Base-by-base conservation (phyloP, 768 basidiomycete genomes). In the Sporobolomyces pararoseus region DNA sequence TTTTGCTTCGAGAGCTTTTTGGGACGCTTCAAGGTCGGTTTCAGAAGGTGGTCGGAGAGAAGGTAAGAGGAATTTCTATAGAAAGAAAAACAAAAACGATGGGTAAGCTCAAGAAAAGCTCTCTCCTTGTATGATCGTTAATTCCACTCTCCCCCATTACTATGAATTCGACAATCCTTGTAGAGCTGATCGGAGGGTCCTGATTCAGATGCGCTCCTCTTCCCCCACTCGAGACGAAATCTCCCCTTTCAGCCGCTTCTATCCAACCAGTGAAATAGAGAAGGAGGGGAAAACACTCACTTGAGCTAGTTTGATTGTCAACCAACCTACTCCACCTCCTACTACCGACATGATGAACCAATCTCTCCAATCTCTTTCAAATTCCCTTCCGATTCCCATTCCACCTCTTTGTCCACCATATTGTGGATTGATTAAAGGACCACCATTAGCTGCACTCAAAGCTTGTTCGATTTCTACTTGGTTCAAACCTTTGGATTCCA, bases 341-440 rank as follows among this genome's bases (percentile, higher is more conserved):
- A 98, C 82, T 39, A 97, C 88, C 17, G 89, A 88, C 78, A 94
- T 91, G 76, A 99, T 94, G 94, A 98, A 99, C 79, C 95, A 91
- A 80, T 99, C 96, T 66, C 94, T 84, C 96, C 96, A 99, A 79
- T 98, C 95, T 6, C 59, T 32, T 44, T 67, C 77, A 59, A 80
- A 73, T 63, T 75, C 71, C n/a, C 35, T 53, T 66, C 42, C 72
- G 31, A 35, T 65, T 67, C 49, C 78, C 76, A 46, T 62, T 78
- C 49, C 21, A 47, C 37, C 34, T 17, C 44, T 27, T 62, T 9
- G 12, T 21, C 13, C 7, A 23, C 42, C 25, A 16, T 23, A 21
- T 16, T n/a, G 29, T 2, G 25, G 23, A 31, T 27, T 46, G 7
- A 58, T 35, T 3, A 46, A n/a, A 13, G 53, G 46, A 29, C 60